Base-by-base conservation (phyloP, 2,329 filamentous ascomycete species). In the Verticillium klebahnii region DNA sequence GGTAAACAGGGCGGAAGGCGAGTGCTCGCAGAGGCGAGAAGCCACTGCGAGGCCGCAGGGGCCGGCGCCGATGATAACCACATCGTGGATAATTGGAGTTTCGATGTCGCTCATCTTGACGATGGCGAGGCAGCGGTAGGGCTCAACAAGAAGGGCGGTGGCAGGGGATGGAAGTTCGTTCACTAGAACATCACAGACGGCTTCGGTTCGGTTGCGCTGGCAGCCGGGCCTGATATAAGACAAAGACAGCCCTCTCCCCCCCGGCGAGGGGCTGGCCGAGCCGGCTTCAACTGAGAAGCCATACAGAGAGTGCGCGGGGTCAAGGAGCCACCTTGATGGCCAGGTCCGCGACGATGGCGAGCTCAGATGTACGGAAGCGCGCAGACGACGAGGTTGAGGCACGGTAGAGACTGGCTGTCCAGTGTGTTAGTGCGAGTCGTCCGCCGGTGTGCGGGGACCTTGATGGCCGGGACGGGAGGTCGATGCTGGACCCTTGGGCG, bases 1-100 rank as follows among this genome's bases (percentile, higher is more conserved):
- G 0, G 91, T 93, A 74, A 94, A 94, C 59, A 93, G 85, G 1
- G 91, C 90, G 0, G 89, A 91, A 0, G 91, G 91, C 0, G 89
- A 90, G 60, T 83, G 80, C 73, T 94, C 91, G 52, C 84, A 82
- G 1, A 94, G 81, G 4, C 91, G 84, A 1, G 90, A 86, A 9
- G 91, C 89, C 6, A 90, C 85, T 5, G 89, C 89, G 3, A 94
- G 85, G 5, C 90, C 90, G 66, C 87, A 90, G 4, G 91, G 90
- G 0, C 91, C 91, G 7, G 87, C 89, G 9, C 91, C 91, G 50
- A 93, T 77, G 70, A 92, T 89, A 62, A 91, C 75, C 8, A 93
- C 85, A 70, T 93, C 89, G 73, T 86, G 82, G 57, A 85, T 59
- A 31, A 64, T 57, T 2, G 40, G 36, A 39, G 64, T n/a, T 7